Conservation (phyloP, 176 grass and related monocot species). For the Phoenix roebelenii region DNA sequence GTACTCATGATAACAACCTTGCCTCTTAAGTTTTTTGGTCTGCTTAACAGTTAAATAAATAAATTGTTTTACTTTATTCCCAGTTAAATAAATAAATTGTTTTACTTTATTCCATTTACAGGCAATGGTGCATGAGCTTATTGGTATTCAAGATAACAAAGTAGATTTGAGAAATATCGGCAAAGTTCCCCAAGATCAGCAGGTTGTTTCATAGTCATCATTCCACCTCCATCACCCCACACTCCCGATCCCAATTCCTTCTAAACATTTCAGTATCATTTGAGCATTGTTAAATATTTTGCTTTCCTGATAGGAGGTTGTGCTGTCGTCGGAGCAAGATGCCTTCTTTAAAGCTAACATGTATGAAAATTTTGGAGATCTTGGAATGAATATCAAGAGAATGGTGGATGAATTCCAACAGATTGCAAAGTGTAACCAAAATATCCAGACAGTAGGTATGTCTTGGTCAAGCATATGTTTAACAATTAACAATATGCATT, state of each 20-base stretch:
- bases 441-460: slow-evolving; percentile 88
- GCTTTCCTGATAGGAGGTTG: slow-evolving; percentile 64
- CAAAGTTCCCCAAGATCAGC: slow-evolving; percentile 86
- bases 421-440: slow-evolving; percentile 94
- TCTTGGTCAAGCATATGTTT: no score
- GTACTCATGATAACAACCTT: slow-evolving; percentile 22
- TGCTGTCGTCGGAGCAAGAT: slow-evolving; percentile 90
- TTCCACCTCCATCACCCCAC: slow-evolving; percentile 1
- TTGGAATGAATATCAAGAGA: slow-evolving; percentile 99
- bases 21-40: background rate
- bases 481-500: no score
- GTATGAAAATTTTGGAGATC: slow-evolving; percentile 95
- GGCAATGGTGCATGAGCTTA: slow-evolving; percentile 96
- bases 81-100: no score
- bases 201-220: slow-evolving; percentile 41
- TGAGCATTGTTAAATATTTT: slow-evolving; percentile 26
- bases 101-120: slow-evolving; percentile 6
- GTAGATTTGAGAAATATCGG: slow-evolving; percentile 59
- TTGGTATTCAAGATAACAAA: slow-evolving; percentile 92
- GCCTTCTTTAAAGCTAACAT: slow-evolving; percentile 81
- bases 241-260: background rate
- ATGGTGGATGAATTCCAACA: slow-evolving; percentile 99
- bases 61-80: background rate
- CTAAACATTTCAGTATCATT: slow-evolving; percentile 12
- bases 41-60: background rate